These are phyloP conservation scores for Melastoma malabathricum DNA, from an alignment of 345 rosid species.

Conservation along the genomic window DNA sequence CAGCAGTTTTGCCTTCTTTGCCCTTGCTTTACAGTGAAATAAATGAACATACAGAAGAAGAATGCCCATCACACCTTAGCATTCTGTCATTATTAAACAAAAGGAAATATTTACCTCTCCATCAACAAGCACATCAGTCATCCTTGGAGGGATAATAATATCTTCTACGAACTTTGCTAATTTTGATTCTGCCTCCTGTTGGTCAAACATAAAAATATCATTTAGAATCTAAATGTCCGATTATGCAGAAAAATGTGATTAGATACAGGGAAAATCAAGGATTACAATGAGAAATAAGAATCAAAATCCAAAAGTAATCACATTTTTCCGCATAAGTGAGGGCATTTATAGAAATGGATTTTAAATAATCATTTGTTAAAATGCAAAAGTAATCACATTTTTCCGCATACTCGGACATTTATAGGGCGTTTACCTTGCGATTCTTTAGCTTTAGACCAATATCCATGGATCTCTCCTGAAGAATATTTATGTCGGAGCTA, in stretches of 20 bases:
- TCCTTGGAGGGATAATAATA: constrained; percentile 88
- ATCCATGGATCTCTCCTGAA: constrained; percentile 99
- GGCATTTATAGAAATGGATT: too few species aligned
- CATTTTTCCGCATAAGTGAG: too few species aligned
- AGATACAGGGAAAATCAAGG: too few species aligned
- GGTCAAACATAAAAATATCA: constrained; percentile 5
- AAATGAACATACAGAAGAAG: background rate
- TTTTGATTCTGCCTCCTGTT: constrained; percentile 92
- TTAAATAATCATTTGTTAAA: too few species aligned
- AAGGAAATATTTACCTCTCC: constrained; percentile 66
- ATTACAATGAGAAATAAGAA: too few species aligned
- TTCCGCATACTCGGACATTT: too few species aligned
- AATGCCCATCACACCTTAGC: too few species aligned
- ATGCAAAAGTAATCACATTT: too few species aligned
- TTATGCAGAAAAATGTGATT: too few species aligned
- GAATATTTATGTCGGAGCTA: constrained; percentile 92
- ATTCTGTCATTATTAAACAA: constrained; percentile 7
- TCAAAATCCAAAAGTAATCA: too few species aligned
- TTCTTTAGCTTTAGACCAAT: constrained; percentile 96
- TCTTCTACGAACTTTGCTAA: constrained; percentile 94
- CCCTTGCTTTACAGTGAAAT: background rate
- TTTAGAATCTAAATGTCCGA: too few species aligned
- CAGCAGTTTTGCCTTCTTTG: background rate
- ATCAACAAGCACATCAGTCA: constrained; percentile 91
- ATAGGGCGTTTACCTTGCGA: constrained; percentile 69